These are phyloP conservation scores for Syzygium grande DNA, from an alignment of 345 rosid species.

Conservation along the genomic window DNA sequence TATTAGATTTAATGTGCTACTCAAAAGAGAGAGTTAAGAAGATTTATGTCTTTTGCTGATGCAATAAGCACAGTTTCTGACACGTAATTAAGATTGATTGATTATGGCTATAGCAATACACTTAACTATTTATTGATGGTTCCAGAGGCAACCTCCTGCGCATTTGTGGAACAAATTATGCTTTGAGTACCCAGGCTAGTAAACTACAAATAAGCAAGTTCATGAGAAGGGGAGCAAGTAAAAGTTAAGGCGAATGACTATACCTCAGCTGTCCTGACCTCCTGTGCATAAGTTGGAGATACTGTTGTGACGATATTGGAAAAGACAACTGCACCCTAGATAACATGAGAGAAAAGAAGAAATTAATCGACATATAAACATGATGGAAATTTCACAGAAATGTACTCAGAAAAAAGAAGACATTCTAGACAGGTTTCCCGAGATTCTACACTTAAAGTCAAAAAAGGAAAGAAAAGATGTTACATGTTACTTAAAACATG, in stretches of 20 bases:
- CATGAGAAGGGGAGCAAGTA: not conserved
- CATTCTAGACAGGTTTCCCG: not conserved
- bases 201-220: not conserved
- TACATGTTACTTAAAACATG: not conserved
- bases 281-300: conserved; percentile 94
- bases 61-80: not conserved
- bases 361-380: not conserved
- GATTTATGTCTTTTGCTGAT: not conserved
- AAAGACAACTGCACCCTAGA: conserved; percentile 92
- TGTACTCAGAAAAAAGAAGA: not conserved
- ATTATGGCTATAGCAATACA: not conserved
- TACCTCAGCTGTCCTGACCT: conserved; percentile 93
- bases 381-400: not conserved
- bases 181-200: not conserved
- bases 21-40: not conserved
- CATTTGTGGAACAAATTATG: not conserved
- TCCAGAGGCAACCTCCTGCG: not conserved
- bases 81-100: not conserved
- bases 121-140: not conserved
- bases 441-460: not conserved
- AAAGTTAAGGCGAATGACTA: not conserved
- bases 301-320: conserved; percentile 97
- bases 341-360: not conserved
- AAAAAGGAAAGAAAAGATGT: not conserved
- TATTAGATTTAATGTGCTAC: not conserved